Evolutionary conservation across 1,284 basidiomycete species (phyloP).

Genomic region (Marasmius fiardii): DNA sequence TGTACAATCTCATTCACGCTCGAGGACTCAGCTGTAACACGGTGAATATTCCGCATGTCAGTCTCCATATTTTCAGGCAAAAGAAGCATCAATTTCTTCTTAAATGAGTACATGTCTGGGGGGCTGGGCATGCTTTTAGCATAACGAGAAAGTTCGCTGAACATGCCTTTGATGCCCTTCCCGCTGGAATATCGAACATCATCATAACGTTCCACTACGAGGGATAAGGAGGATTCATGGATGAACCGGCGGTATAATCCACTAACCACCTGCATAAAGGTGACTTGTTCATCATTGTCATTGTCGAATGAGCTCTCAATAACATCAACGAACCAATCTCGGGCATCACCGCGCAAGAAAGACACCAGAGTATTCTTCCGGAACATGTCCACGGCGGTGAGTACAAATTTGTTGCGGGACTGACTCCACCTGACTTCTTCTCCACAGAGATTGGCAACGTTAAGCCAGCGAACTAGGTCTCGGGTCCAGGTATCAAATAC

Average conservation of each 20-base stretch:
- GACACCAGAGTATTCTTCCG: too few relatives aligned
- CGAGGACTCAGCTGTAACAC: background rate
- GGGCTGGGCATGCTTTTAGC: background rate
- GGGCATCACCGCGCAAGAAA: background rate
- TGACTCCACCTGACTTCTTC: background rate
- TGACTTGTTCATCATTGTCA: background rate
- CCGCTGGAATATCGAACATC: background rate
- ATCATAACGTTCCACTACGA: background rate
- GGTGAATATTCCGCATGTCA: background rate
- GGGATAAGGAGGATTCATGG: background rate
- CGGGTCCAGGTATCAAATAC: slow-evolving; percentile 1
- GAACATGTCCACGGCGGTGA: background rate
- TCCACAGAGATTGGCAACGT: background rate
- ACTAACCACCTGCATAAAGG: background rate
- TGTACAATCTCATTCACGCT: background rate
- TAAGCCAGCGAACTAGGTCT: background rate
- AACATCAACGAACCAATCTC: background rate
- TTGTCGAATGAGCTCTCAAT: background rate
- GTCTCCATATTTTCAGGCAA: background rate
- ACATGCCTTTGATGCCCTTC: background rate
- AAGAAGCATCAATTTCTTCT: background rate
- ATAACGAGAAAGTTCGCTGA: background rate
- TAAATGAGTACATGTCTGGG: background rate
- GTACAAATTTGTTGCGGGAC: background rate
- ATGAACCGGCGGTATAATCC: too few relatives aligned